Base-by-base conservation (phyloP, 2,329 filamentous ascomycete genomes). In the Aspergillus puulaauensis region DNA sequence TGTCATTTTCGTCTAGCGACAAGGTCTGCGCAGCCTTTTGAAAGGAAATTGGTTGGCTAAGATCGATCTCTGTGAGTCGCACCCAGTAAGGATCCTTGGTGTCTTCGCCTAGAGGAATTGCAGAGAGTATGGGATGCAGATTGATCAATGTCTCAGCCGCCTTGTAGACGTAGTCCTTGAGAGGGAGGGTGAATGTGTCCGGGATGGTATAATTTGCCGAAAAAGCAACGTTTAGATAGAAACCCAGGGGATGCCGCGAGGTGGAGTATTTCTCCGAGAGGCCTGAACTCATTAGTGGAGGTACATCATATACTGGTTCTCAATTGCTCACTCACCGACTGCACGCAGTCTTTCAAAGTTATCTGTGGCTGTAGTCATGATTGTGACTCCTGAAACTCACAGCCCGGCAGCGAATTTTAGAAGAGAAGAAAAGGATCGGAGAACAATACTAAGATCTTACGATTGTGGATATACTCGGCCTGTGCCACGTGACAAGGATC, bases 331-430 rank as follows among this genome's bases (percentile, higher is more conserved):
- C 69, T 64, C 47, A 70, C 71, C 71, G 21, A 69, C 67, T 23
- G 68, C 53, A 4, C 71, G 71, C 41, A 74, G 52, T 24, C 54
- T 69, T 45, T 73, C 67, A 7, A 68, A 61, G n/a, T 83, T 85
- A 53, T 76, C 87, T 48, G 82, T 84, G 27, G 79, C 85, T 64
- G 68, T 86, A n/a, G 84, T 86, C 67, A 80, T 51, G 7, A 12
- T 7, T 41, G 19, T n/a, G 31, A 43, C 48, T 35, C 11, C 27
- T 45, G 6, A 6, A 39, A 39, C 9, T 17, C 19, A n/a, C 12
- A 44, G 44, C 44, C 19, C 15, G 24, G 51, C 31, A 31, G 17
- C 27, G 14, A 14, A 2, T 27, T 41, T 24, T 6, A 35, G 21
- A 31, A 7, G 19, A 24, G 19, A 17, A 47, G n/a, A 37, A 39